Evolutionary conservation across 2,329 filamentous ascomycete species (phyloP).

Genomic region (Colletotrichum spinosum): DNA sequence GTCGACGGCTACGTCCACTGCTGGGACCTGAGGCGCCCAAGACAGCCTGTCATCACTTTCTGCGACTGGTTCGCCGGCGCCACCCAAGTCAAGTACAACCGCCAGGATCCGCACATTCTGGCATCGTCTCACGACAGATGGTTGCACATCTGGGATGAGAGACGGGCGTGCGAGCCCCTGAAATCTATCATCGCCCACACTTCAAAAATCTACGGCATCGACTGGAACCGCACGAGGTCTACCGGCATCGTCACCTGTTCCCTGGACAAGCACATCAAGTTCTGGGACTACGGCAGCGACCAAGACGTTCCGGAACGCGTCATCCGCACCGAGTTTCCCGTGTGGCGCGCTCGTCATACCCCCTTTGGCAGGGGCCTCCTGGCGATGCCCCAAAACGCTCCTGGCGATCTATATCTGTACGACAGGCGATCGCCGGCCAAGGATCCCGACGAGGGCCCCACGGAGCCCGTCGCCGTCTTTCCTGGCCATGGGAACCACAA

Average conservation of each 20-base stretch:
- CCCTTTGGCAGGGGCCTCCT: slow-evolving; percentile 89
- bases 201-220: slow-evolving; percentile 94
- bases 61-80: slow-evolving; percentile 95
- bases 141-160: slow-evolving; percentile 90
- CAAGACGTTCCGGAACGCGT: slow-evolving; percentile 77
- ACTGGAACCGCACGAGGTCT: slow-evolving; percentile 86
- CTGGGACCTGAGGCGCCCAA: slow-evolving; percentile 85
- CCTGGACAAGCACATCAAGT: slow-evolving; percentile 90
- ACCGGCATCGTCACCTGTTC: slow-evolving; percentile 87
- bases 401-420: slow-evolving; percentile 87
- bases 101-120: slow-evolving; percentile 85
- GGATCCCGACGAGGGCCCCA: slow-evolving; percentile 56
- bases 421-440: slow-evolving; percentile 68
- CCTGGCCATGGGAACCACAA: slow-evolving; percentile 73
- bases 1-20: slow-evolving; percentile 94
- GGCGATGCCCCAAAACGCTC: slow-evolving; percentile 92
- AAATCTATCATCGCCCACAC: slow-evolving; percentile 88
- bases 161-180: slow-evolving; percentile 81
- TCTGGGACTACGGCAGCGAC: slow-evolving; percentile 82
- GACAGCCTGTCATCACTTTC: slow-evolving; percentile 81
- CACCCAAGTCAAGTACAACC: slow-evolving; percentile 95
- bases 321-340: slow-evolving; percentile 85
- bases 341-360: slow-evolving; percentile 91
- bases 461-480: slow-evolving; percentile 67
- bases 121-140: slow-evolving; percentile 92